These are phyloP conservation scores for Phytophthora sansomeana DNA, from an alignment of 352 stramenopile genomes.

Conservation along the genomic window DNA sequence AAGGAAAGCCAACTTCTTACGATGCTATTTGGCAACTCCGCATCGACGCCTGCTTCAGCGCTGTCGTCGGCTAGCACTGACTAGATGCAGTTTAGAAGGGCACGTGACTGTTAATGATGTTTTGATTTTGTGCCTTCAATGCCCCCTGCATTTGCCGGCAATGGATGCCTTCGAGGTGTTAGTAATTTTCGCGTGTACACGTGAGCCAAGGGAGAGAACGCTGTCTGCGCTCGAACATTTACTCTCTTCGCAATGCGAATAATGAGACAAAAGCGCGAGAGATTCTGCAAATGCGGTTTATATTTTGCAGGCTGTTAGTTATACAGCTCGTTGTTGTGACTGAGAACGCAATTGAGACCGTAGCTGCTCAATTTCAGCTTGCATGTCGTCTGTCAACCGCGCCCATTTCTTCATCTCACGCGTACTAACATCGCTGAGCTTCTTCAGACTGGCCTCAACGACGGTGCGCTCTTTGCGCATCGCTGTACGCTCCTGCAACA, in stretches of 20 bases:
- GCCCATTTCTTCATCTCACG: conserved; percentile 88
- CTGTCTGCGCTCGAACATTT: too few relatives aligned
- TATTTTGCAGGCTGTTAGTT: background rate
- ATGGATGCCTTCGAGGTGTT: too few relatives aligned
- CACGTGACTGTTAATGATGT: conserved; percentile 15
- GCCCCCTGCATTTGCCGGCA: too few relatives aligned
- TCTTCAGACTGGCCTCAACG: conserved; percentile 62
- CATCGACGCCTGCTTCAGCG: conserved; percentile 27
- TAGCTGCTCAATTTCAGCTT: conserved; percentile 76
- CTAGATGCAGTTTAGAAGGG: conserved; percentile 22
- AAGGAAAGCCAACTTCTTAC: conserved; percentile 86
- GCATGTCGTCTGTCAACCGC: conserved; percentile 83
- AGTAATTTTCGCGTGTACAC: too few relatives aligned
- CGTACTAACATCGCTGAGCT: conserved; percentile 75
- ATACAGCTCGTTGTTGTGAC: conserved; percentile 3
- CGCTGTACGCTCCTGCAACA: conserved; percentile 70
- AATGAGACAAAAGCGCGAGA: too few relatives aligned
- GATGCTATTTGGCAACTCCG: conserved; percentile 70
- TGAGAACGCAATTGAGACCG: conserved; percentile 37
- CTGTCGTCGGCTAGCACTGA: conserved; percentile 24
- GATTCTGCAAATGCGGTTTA: too few relatives aligned
- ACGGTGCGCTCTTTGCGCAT: conserved; percentile 60
- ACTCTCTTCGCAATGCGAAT: too few relatives aligned
- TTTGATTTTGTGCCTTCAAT: background rate
- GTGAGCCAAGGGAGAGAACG: too few relatives aligned